phyloP scores from a whole-genome alignment of 345 rosid species.

The Gossypioides kirkii region DNA sequence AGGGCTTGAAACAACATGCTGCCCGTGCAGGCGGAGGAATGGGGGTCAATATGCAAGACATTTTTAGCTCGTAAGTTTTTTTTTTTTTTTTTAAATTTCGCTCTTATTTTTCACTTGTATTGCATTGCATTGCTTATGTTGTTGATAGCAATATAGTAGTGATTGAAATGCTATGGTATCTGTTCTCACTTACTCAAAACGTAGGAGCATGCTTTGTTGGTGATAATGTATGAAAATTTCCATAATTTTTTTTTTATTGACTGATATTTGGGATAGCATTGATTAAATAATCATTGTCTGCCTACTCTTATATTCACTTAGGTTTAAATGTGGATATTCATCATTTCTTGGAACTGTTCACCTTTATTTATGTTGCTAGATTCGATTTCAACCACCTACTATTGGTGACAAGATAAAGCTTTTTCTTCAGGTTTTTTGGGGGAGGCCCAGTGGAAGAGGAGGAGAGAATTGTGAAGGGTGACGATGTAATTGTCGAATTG shows the following conservation, averaged over 20 bases:
- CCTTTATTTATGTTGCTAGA: not conserved
- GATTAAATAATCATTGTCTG: not conserved
- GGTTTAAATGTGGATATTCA: not conserved
- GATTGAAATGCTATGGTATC: not conserved
- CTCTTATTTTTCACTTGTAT: not conserved
- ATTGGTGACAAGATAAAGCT: not conserved
- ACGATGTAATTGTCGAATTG: slow-evolving; percentile 1
- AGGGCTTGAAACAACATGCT: slow-evolving; percentile 89
- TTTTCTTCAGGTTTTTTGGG: not conserved
- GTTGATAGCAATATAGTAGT: not conserved
- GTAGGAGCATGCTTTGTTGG: not conserved
- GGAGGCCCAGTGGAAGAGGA: not conserved
- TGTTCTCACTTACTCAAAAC: not conserved
- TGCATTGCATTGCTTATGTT: not conserved
- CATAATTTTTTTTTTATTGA: not conserved
- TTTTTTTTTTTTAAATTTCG: not conserved
- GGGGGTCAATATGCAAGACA: slow-evolving; percentile 61
- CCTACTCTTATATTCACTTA: not conserved
- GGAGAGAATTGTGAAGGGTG: not conserved
- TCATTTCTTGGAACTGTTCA: not conserved
- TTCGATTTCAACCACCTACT: too few species aligned
- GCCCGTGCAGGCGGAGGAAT: slow-evolving; percentile 80
- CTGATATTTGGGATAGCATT: not conserved
- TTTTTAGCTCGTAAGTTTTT: slow-evolving; percentile 50
- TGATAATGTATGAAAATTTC: not conserved